Evolutionary conservation across 352 stramenopile species (phyloP), one percentile per base, ranked within the genome.

Genomic region (Globisporangium lucens): DNA sequence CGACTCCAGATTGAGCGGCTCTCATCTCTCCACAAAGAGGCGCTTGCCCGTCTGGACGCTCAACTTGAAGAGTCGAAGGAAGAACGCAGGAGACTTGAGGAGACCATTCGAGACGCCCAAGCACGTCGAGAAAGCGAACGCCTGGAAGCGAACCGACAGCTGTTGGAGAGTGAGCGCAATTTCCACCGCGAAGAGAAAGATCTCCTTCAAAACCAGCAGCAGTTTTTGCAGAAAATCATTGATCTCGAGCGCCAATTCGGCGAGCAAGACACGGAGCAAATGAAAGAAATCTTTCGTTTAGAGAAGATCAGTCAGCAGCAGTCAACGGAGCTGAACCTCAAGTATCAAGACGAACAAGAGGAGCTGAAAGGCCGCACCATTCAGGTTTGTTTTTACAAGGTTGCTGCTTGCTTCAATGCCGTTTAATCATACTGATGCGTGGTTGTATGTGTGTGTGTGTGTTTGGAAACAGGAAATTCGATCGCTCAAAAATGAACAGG

Each of bases 181-280:
- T 89, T 90, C 56, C 78, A 93, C 64, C 76, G 80, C 33, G 81
- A 93, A 75, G 83, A 91, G 66, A 85, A 85, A 30, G 76, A 70
- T 7, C 72, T 93, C n/a, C 58, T 93, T 8, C 71, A 87, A 64
- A 73, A 75, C 2, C 85, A 91, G 59, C 85, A 91, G 53, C 56
- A 88, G 36, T 64, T 86, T 49, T 57, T 90, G n/a, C 64, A 89
- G 55, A 85, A 85, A 22, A 77, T 90, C 0, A 76, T 91, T 9
- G 82, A 87, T 20, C 66, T 93, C 9, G 85, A 91, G 49, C 79
- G 75, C 1, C 73, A 87, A 56, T 71, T 91, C 0, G 82, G 85
- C 41, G 81, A 91, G 29, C 76, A 85, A 62, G 81, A 90, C 43
- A 80, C 83, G 17, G 74, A 81, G 4, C 81, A 93, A 6, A 85